Evolutionary conservation across 2,329 filamentous ascomycete genomes (phyloP).

Genomic region (Leptographium lundbergii): DNA sequence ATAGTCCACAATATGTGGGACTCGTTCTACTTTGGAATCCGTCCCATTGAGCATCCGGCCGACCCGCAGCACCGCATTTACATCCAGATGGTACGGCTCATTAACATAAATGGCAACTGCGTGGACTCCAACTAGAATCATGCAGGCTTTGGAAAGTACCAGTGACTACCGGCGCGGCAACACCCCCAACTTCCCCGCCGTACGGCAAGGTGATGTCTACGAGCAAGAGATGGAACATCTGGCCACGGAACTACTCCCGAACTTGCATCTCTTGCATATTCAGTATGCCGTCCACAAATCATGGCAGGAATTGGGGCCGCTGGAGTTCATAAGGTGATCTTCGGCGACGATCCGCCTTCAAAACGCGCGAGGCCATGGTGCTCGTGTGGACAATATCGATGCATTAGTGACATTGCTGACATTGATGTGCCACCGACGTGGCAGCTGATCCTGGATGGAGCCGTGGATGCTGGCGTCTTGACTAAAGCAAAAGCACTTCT

Average conservation of each 20-base stretch:
- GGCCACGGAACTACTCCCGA: not conserved
- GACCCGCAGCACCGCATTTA: not conserved
- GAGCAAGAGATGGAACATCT: not conserved
- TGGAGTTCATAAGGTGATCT: not conserved
- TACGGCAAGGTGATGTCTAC: not conserved
- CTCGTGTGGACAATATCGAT: not conserved
- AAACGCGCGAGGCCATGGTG: not conserved
- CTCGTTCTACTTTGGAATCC: not conserved
- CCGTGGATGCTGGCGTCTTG: slow-evolving; percentile 1
- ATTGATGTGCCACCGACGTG: not conserved
- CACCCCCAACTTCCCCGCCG: not conserved
- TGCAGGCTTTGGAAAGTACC: not conserved
- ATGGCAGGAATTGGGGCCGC: slow-evolving; percentile 3
- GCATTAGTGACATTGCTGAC: not conserved
- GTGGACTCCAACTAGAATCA: not conserved
- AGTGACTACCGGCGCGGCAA: not conserved
- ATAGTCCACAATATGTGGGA: not conserved
- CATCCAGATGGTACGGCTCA: not conserved
- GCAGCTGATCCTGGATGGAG: not conserved
- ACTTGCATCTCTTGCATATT: not conserved
- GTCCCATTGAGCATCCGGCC: not conserved
- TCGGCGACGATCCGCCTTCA: not conserved
- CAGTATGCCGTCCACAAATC: slow-evolving; percentile 4
- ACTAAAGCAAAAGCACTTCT: not conserved
- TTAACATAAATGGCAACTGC: not conserved